Evolutionary conservation across 1,284 basidiomycete genomes (phyloP), one percentile per base, ranked within the genome.

Genomic region (Moesziomyces parantarcticus): DNA sequence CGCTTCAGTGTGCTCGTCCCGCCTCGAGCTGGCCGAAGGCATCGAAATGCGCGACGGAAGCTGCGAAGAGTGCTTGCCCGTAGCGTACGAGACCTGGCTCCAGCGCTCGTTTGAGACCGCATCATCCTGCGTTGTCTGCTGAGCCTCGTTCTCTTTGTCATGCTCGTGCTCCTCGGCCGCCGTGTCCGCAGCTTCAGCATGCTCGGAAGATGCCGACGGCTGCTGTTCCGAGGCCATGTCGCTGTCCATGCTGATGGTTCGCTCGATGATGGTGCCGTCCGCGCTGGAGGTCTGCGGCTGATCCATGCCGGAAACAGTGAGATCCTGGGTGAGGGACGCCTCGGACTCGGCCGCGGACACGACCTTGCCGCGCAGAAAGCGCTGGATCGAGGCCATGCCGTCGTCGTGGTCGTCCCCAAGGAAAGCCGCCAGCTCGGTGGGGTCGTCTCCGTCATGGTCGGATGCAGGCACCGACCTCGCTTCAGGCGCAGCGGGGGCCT

Each of bases 311-410:
- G 58, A 44, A 1, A 40, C 36, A 5, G 56, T 46, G 1, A 39
- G 39, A 22, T 65, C 52, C 20, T 51, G 49, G 13, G 34, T 22
- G 20, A 50, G 14, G 23, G 52, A 66, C 9, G 53, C 57, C 11
- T 52, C 57, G 22, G 63, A 66, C 39, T 59, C 57, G 4, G 20
- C 36, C n/a, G 34, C 51, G 36, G 65, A 62, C 13, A 52, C 52
- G 5, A 59, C 57, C n/a, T 64, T 70, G 20, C 58, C 67, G 16
- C 60, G 67, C 25, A 70, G 39, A 50, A 70, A 70, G 23, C 58
- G 67, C 16, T 61, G 60, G 10, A 70, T 70, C 21, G 61, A 59
- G 18, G 67, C 67, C 23, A 70, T 64, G 47, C 47, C 58, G 34
- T 58, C 32, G 16, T 70, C 67, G 39, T 59, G 52, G 26, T 70